These are phyloP conservation scores for Tetrahymena elliotti DNA, from an alignment of 73 alveolate genomes.

Conservation along the genomic window DNA sequence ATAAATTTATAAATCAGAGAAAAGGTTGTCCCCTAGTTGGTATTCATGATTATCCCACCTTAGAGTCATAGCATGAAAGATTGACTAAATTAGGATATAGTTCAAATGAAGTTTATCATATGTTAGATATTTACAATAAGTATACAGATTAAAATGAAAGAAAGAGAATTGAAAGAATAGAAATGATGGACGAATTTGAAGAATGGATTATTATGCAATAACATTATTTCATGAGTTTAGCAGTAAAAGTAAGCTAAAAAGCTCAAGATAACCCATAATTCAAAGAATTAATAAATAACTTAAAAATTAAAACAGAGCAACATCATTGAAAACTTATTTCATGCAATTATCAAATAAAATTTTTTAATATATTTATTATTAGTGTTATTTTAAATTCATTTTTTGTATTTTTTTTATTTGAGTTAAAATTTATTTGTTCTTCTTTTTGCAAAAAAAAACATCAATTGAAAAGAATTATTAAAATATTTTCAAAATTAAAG, in stretches of 20 bases:
- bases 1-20: neutral
- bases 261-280: neutral
- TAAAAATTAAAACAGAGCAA: neutral
- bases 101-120: slow-evolving; percentile 54
- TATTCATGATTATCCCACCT: slow-evolving; percentile 68
- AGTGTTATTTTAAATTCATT: too few species aligned
- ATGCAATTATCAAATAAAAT: too few species aligned
- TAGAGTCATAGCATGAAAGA: slow-evolving; percentile 64
- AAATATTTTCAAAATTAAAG: too few species aligned
- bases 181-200: slow-evolving; percentile 94
- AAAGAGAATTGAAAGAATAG: slow-evolving; percentile 73
- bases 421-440: too few species aligned
- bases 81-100: slow-evolving; percentile 59
- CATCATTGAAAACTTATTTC: neutral
- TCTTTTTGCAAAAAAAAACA: too few species aligned
- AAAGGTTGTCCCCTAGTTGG: slow-evolving; percentile 78
- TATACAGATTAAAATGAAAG: slow-evolving; percentile 67
- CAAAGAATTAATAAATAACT: neutral
- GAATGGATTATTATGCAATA: slow-evolving; percentile 82
- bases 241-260: slow-evolving; percentile 51
- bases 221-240: slow-evolving; percentile 79
- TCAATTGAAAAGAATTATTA: too few species aligned
- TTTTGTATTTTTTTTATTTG: too few species aligned
- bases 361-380: too few species aligned
- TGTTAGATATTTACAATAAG: slow-evolving; percentile 57